A percentile compares a stretch with the other conserved stretches of the same genome.
Evolutionary conservation across 2,329 filamentous ascomycete species (phyloP).

Genomic region (Aureobasidium leucospermi): DNA sequence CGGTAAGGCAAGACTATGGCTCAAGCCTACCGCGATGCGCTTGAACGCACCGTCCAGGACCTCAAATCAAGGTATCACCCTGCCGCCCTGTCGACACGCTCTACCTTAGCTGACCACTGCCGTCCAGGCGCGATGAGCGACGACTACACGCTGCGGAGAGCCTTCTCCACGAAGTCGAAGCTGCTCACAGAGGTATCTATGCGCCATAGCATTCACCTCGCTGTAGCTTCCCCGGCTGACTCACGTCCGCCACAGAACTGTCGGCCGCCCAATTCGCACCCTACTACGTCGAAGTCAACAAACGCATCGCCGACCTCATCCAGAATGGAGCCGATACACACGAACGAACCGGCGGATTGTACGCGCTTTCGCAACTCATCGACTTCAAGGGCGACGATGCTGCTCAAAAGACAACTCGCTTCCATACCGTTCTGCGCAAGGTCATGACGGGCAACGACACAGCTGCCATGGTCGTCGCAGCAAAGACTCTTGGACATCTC

Average conservation of each 20-base stretch:
- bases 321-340: conserved; percentile 78
- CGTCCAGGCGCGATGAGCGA: conserved; percentile 3
- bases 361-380: conserved; percentile 85
- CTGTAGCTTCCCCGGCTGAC: background rate
- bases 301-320: conserved; percentile 64
- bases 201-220: background rate
- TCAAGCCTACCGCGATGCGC: conserved; percentile 14
- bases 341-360: conserved; percentile 85
- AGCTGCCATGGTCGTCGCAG: conserved; percentile 81
- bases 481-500: conserved; percentile 79
- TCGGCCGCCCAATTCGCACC: background rate
- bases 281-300: conserved; percentile 38
- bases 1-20: conserved; percentile 7
- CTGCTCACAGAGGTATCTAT: conserved; percentile 11
- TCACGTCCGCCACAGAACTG: conserved; percentile 3
- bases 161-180: conserved; percentile 10
- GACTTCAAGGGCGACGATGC: conserved; percentile 95
- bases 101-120: background rate
- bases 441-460: conserved; percentile 88
- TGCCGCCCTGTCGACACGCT: background rate
- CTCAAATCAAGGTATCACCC: conserved; percentile 10
- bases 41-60: conserved; percentile 4
- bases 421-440: conserved; percentile 80
- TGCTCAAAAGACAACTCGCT: conserved; percentile 87
- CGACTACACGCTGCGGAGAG: conserved; percentile 9